These are phyloP conservation scores for Phaseolus coccineus DNA, from an alignment of 331 rosid genomes.

Conservation along the genomic window DNA sequence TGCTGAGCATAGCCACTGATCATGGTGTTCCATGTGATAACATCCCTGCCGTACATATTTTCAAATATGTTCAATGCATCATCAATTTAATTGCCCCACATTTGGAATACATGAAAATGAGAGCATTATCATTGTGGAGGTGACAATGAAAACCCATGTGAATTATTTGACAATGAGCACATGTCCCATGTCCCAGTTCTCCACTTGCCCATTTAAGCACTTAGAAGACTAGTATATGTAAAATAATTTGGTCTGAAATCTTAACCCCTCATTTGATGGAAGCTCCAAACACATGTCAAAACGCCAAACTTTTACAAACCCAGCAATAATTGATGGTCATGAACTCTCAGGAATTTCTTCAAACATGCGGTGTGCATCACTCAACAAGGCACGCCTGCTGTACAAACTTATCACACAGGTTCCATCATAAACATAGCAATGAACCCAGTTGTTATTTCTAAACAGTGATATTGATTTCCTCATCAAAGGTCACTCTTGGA, in stretches of 20 bases:
- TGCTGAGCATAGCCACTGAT: conserved; percentile 75
- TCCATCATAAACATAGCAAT: conserved; percentile 69
- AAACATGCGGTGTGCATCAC: conserved; percentile 59
- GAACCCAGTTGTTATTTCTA: conserved; percentile 66
- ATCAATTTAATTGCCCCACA: conserved; percentile 61
- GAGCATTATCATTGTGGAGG: conserved; percentile 66
- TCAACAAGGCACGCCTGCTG: conserved; percentile 56
- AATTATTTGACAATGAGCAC: conserved; percentile 68
- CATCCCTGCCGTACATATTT: conserved; percentile 56
- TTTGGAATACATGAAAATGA: conserved; percentile 81
- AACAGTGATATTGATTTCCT: conserved; percentile 76
- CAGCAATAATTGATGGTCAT: conserved; percentile 77
- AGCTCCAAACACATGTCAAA: conserved; percentile 67
- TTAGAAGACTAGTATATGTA: conserved; percentile 68
- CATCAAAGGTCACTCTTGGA: conserved; percentile 57
- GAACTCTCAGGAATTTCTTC: conserved; percentile 77
- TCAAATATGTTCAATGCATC: conserved; percentile 67
- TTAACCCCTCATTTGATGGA: conserved; percentile 58
- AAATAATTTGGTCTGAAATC: conserved; percentile 56
- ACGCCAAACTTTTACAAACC: conserved; percentile 74
- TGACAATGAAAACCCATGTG: conserved; percentile 62
- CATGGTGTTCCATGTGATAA: conserved; percentile 86
- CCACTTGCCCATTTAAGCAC: conserved; percentile 84
- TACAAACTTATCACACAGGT: conserved; percentile 77
- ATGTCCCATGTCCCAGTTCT: conserved; percentile 82